phyloP scores from a whole-genome alignment of 768 basidiomycete genomes.

The Naematelia encephala region DNA sequence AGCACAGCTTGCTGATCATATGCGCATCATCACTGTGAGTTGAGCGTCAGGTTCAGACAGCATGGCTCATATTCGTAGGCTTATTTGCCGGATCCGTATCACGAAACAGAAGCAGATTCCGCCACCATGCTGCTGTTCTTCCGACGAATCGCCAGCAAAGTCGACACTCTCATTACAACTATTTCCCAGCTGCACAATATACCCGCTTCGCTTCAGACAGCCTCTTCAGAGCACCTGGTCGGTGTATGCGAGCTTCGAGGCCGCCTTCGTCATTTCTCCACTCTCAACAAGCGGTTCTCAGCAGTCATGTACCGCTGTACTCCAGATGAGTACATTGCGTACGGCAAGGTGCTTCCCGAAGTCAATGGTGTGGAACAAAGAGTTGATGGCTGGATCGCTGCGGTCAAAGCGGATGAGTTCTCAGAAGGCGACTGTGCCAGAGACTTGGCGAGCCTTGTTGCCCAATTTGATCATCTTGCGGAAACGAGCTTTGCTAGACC shows the following conservation, averaged over 20 bases:
- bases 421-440: constrained; percentile 87
- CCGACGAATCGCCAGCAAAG: constrained; percentile 78
- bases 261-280: constrained; percentile 72
- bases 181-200: constrained; percentile 79
- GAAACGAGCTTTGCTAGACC: constrained; percentile 79
- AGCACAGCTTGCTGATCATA: constrained; percentile 71
- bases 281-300: constrained; percentile 83
- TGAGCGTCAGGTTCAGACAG: constrained; percentile 41
- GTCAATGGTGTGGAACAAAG: constrained; percentile 83
- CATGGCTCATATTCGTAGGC: constrained; percentile 53
- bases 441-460: constrained; percentile 83
- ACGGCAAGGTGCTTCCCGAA: constrained; percentile 78
- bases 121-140: constrained; percentile 90
- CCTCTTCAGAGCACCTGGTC: constrained; percentile 79
- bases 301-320: constrained; percentile 76
- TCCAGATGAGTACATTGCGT: constrained; percentile 77
- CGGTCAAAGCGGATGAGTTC: constrained; percentile 82
- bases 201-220: constrained; percentile 76
- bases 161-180: constrained; percentile 77
- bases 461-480: constrained; percentile 87
- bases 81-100: constrained; percentile 85
- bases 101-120: constrained; percentile 83
- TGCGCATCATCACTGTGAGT: constrained; percentile 74
- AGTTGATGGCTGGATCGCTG: constrained; percentile 85
- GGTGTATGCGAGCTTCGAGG: constrained; percentile 93